Base-by-base conservation (phyloP, 2,329 filamentous ascomycete species). In the Hysterium pulicare region DNA sequence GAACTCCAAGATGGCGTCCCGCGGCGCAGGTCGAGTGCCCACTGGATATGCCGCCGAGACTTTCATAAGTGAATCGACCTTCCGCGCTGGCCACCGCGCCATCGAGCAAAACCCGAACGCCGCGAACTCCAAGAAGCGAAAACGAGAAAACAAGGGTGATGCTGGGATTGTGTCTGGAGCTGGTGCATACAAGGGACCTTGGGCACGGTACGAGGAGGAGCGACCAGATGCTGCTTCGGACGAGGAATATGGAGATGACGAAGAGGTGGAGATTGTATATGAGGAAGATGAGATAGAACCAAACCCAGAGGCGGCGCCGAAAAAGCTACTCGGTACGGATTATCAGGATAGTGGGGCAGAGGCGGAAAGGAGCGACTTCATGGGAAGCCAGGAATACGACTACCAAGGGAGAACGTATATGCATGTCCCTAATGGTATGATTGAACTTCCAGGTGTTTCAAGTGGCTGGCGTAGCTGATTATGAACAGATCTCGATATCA, bases 371-470 rank as follows among this genome's bases (percentile, higher is more conserved):
- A 90, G 85, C 33, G 84, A 83, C 33, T 98, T 97, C 70, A 86
- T 95, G 59, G 93, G 90, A 48, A 78, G 78, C 31, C 76, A 87
- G 61, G 75, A 93, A 69, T 85, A 83, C 73, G 93, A 98, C 66
- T 98, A 98, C 71, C 87, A 94, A 65, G 93, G 93, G 36, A 78
- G 93, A 51, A 95, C 91, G 24, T 98, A 95, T 66, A 96, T 98
- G 91, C 93, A 98, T 69, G 78, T 97, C 34, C 93, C 93, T 3
- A 90, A 89, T 44, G 57, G 57, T 62, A 55, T 38, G 55, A 54
- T 47, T 34, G 9, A 3, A 37, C 21, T 10, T 28, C 15, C 13
- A 7, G 21, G 22, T 10, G 20, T 11, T 39, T 7, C n/a, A 13
- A 7, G 13, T 22, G 19, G 5, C 16, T 19, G 21, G 13, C 19